Evolutionary conservation across 2,329 filamentous ascomycete species (phyloP).

Genomic region (Calonectria pseudoreteaudii): DNA sequence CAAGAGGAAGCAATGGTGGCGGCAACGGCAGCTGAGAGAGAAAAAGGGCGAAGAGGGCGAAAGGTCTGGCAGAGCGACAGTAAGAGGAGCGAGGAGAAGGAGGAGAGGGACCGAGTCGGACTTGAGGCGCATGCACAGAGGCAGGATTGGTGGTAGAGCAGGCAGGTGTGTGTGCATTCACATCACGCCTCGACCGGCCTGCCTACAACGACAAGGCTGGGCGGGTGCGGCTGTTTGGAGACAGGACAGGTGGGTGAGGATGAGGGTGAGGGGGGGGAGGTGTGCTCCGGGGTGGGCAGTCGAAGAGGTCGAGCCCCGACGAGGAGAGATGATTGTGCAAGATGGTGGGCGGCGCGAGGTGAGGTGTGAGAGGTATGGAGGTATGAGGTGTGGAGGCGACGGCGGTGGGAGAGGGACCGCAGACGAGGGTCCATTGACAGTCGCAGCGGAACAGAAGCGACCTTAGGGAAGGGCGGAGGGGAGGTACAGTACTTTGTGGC

Average conservation of each 20-base stretch:
- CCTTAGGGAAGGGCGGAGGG: background rate
- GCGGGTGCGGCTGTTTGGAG: conserved; percentile 12
- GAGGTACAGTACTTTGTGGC: conserved; percentile 17
- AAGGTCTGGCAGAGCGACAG: background rate
- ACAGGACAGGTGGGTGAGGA: background rate
- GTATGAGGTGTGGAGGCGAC: conserved; percentile 19
- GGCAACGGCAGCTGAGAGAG: background rate
- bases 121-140: conserved; percentile 20
- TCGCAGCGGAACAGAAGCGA: conserved; percentile 9
- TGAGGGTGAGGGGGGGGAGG: conserved; percentile 9
- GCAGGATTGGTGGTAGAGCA: conserved; percentile 1
- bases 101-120: conserved; percentile 9
- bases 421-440: conserved; percentile 5
- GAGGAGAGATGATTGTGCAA: background rate
- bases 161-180: conserved; percentile 25
- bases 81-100: background rate
- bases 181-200: conserved; percentile 21
- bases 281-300: conserved; percentile 1
- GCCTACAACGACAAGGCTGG: conserved; percentile 18
- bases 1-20: background rate
- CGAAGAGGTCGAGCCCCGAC: conserved; percentile 6
- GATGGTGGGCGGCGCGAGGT: conserved; percentile 7
- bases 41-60: background rate
- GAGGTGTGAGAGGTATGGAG: conserved; percentile 9
- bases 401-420: conserved; percentile 18